These are phyloP conservation scores for Hymenochaete sp. DNA, from an alignment of 1,284 basidiomycete species.

Conservation along the genomic window DNA sequence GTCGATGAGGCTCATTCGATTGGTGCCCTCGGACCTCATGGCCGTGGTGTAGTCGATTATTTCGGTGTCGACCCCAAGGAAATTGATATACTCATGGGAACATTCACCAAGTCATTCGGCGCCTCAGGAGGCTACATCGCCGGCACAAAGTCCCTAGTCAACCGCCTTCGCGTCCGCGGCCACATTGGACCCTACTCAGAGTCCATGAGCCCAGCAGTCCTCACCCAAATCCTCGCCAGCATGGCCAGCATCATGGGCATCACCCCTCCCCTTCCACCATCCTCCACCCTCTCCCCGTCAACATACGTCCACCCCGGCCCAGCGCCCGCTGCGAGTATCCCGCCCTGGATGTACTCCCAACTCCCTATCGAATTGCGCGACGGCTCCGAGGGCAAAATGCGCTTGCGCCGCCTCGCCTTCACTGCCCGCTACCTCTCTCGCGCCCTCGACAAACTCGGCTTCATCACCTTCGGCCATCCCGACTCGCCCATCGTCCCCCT, in stretches of 20 bases:
- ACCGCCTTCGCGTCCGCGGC: slow-evolving; percentile 74
- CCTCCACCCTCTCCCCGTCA: slow-evolving; percentile 15
- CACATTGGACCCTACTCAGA: slow-evolving; percentile 88
- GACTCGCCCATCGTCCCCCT: slow-evolving; percentile 93
- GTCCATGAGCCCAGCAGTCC: slow-evolving; percentile 83
- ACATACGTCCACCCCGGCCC: slow-evolving; percentile 50
- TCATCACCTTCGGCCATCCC: slow-evolving; percentile 91
- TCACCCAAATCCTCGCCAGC: slow-evolving; percentile 86
- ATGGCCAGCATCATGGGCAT: slow-evolving; percentile 98
- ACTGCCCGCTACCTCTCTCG: slow-evolving; percentile 89
- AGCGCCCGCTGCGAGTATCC: slow-evolving; percentile 52
- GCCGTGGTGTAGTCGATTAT: slow-evolving; percentile 94
- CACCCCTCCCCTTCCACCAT: slow-evolving; percentile 35
- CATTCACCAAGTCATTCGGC: slow-evolving; percentile 98
- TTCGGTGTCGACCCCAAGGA: slow-evolving; percentile 78
- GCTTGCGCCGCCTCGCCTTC: slow-evolving; percentile 87
- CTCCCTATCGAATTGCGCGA: slow-evolving; percentile 65
- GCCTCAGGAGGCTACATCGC: slow-evolving; percentile 95
- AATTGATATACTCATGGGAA: slow-evolving; percentile 96
- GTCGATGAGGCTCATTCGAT: slow-evolving; percentile 98
- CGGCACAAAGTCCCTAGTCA: slow-evolving; percentile 73
- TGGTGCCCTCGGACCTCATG: slow-evolving; percentile 89
- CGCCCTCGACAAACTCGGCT: slow-evolving; percentile 86
- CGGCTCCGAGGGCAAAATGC: slow-evolving; percentile 74
- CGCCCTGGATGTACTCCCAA: slow-evolving; percentile 59